Evolutionary conservation across 2,329 filamentous ascomycete species (phyloP).

Genomic region (Sarocladiaceae sp.): DNA sequence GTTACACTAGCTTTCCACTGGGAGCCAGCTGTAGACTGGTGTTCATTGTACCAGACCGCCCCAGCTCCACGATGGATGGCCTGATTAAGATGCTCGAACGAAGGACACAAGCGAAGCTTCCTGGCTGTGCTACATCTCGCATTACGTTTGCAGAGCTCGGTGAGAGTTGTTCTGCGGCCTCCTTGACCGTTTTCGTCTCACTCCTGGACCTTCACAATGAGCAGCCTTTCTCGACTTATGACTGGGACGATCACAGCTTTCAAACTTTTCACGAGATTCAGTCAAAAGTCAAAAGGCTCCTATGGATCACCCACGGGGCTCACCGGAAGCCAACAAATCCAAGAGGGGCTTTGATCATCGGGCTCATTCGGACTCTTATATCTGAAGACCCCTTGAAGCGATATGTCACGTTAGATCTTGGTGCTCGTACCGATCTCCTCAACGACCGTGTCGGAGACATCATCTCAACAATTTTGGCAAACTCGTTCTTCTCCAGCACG

Average conservation of each 20-base stretch:
- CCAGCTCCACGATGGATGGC: too few species aligned
- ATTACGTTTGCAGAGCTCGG: neutral
- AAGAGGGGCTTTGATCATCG: slow-evolving; percentile 33
- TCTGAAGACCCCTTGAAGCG: slow-evolving; percentile 41
- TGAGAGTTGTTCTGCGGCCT: neutral
- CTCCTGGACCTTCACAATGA: slow-evolving; percentile 34
- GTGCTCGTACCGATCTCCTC: slow-evolving; percentile 15
- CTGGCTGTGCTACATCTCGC: too few species aligned
- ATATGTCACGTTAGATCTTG: slow-evolving; percentile 38
- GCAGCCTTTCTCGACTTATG: slow-evolving; percentile 24
- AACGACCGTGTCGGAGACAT: slow-evolving; percentile 12
- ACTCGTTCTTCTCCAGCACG: neutral
- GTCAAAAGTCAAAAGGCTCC: slow-evolving; percentile 26
- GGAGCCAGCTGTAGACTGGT: too few species aligned
- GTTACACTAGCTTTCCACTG: neutral
- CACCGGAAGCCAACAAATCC: slow-evolving; percentile 30
- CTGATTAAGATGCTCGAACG: too few species aligned
- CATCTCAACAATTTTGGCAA: slow-evolving; percentile 20
- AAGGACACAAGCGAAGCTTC: neutral
- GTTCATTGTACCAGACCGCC: too few species aligned
- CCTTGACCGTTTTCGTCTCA: slow-evolving; percentile 32
- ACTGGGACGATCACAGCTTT: slow-evolving; percentile 34
- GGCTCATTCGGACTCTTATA: slow-evolving; percentile 39
- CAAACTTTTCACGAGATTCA: slow-evolving; percentile 33
- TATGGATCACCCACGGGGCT: slow-evolving; percentile 43